Evolutionary conservation across 176 grass and related monocot genomes (phyloP).

Genomic region (Rhynchospora pubera): DNA sequence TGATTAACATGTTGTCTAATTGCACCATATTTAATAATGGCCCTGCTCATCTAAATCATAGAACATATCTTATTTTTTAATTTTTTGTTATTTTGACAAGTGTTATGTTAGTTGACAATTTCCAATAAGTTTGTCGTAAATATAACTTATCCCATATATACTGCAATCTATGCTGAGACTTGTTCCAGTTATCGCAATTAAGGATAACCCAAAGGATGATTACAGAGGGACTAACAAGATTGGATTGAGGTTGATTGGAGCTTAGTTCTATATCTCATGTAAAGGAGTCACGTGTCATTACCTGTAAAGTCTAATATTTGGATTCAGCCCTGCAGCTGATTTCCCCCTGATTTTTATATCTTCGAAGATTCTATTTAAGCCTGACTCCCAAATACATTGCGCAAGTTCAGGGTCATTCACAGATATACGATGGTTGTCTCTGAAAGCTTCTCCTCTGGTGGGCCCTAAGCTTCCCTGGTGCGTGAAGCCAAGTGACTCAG

Average conservation of each 20-base stretch:
- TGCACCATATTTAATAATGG: not conserved
- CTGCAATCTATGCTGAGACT: not conserved
- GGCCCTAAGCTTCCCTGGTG: slow-evolving; percentile 92
- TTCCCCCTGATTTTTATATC: slow-evolving; percentile 61
- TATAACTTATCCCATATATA: not conserved
- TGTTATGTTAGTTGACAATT: not conserved
- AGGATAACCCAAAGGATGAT: not conserved
- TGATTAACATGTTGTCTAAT: not conserved
- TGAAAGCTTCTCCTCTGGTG: slow-evolving; percentile 68
- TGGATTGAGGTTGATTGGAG: not conserved
- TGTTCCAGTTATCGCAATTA: not conserved
- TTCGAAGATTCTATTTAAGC: slow-evolving; percentile 57
- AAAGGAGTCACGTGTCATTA: not conserved
- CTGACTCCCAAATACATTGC: slow-evolving; percentile 77
- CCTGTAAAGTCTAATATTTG: slow-evolving; percentile 96
- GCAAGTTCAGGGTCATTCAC: slow-evolving; percentile 64
- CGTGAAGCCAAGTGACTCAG: slow-evolving; percentile 58
- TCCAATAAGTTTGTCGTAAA: not conserved
- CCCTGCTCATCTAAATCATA: not conserved
- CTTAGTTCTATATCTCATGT: not conserved
- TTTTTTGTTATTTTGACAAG: not conserved
- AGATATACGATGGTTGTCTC: slow-evolving; percentile 91
- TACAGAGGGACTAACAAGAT: not conserved
- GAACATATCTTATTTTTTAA: not conserved
- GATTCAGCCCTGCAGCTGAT: slow-evolving; percentile 57